Percentiles rank a stretch among this genome's conserved stretches.
phyloP scores from a whole-genome alignment of 192 early-diverging fungal species.

The Phlyctochytrium bullatum region DNA sequence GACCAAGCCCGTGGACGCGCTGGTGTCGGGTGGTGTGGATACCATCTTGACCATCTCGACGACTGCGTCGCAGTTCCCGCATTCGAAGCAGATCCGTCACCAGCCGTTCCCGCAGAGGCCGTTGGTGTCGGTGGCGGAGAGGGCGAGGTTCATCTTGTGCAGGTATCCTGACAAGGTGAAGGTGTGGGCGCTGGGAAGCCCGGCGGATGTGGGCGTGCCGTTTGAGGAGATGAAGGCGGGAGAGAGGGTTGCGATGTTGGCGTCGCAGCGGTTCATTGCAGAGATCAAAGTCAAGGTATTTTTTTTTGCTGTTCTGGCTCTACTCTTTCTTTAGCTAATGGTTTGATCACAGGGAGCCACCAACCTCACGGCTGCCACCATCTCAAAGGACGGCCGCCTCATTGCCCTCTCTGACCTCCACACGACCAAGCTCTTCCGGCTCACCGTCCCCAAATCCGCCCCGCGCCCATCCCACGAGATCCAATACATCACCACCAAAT shows the following conservation, averaged over 20 bases:
- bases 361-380: slow-evolving; percentile 66
- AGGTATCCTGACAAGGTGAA: slow-evolving; percentile 68
- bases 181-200: slow-evolving; percentile 74
- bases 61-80: slow-evolving; percentile 36
- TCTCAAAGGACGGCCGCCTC: slow-evolving; percentile 81
- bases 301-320: background rate
- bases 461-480: background rate
- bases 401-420: slow-evolving; percentile 80
- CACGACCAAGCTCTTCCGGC: slow-evolving; percentile 37
- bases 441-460: slow-evolving; percentile 8
- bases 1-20: slow-evolving; percentile 56
- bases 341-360: slow-evolving; percentile 39
- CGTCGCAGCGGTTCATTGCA: slow-evolving; percentile 68
- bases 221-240: background rate
- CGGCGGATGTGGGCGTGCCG: slow-evolving; percentile 13
- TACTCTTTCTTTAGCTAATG: slow-evolving; percentile 11
- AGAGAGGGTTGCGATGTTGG: slow-evolving; percentile 8
- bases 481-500: background rate
- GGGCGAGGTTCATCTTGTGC: slow-evolving; percentile 49
- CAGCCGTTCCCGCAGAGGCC: slow-evolving; percentile 62
- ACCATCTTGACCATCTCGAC: slow-evolving; percentile 37
- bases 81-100: slow-evolving; percentile 34
- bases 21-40: slow-evolving; percentile 76
- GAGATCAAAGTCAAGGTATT: slow-evolving; percentile 71
- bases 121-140: slow-evolving; percentile 35